phyloP scores from a whole-genome alignment of 768 basidiomycete species.

The Lanmaoa rubissima region DNA sequence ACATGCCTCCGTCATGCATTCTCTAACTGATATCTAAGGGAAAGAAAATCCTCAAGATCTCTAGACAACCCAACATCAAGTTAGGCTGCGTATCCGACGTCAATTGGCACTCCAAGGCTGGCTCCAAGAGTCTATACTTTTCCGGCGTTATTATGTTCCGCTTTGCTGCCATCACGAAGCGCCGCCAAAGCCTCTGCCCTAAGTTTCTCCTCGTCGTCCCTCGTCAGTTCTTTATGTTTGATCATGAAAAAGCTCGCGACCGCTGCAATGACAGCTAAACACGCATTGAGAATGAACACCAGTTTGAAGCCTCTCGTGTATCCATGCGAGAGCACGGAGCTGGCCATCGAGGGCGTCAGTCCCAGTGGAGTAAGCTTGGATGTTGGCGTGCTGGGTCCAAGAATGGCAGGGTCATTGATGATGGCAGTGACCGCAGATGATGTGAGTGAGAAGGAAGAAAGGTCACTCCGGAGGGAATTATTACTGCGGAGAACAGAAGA shows the following conservation, averaged over 20 bases:
- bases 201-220: constrained; percentile 54
- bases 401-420: constrained; percentile 47
- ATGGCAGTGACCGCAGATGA: constrained; percentile 40
- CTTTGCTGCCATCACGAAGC: background rate
- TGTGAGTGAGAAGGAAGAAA: constrained; percentile 39
- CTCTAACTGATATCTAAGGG: background rate
- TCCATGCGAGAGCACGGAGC: constrained; percentile 44
- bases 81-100: background rate
- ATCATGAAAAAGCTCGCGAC: constrained; percentile 58
- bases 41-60: background rate
- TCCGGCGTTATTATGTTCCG: background rate
- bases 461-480: constrained; percentile 45
- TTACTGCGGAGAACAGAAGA: constrained; percentile 30
- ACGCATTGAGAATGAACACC: constrained; percentile 62
- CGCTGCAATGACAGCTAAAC: constrained; percentile 52
- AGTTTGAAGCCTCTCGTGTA: constrained; percentile 56
- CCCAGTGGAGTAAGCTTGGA: constrained; percentile 33
- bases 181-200: constrained; percentile 37
- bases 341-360: constrained; percentile 38
- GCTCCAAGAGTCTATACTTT: constrained; percentile 7
- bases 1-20: background rate
- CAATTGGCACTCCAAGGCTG: background rate
- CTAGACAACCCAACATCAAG: background rate
- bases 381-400: constrained; percentile 32
- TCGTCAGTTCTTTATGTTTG: constrained; percentile 56